Evolutionary conservation across 2,329 filamentous ascomycete species (phyloP).

Genomic region (Aspergillus sp.): DNA sequence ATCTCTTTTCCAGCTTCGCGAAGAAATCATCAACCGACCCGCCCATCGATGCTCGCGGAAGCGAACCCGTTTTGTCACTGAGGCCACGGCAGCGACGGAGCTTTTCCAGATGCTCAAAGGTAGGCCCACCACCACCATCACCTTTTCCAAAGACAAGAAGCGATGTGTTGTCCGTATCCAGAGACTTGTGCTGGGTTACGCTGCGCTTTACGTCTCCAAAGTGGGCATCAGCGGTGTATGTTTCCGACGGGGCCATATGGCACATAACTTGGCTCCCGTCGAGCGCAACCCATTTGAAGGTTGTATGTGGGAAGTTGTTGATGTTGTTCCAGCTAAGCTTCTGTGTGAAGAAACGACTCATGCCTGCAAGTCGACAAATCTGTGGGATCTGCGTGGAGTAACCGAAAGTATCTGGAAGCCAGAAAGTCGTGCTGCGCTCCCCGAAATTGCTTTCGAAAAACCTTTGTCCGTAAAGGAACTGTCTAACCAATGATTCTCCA

Average conservation of each 20-base stretch:
- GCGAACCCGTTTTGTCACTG: conserved; percentile 77
- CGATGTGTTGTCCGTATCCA: conserved; percentile 89
- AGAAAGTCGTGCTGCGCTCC: conserved; percentile 84
- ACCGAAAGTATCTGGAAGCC: conserved; percentile 97
- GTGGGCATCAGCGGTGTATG: conserved; percentile 90
- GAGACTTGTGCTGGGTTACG: conserved; percentile 87
- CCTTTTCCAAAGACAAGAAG: conserved; percentile 95
- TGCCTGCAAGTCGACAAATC: conserved; percentile 87
- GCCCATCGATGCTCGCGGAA: conserved; percentile 87
- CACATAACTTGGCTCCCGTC: conserved; percentile 96
- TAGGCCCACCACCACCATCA: conserved; percentile 92
- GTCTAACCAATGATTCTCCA: conserved; percentile 87
- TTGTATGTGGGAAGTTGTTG: conserved; percentile 97
- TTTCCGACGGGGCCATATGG: conserved; percentile 95
- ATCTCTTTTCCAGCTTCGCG: conserved; percentile 76
- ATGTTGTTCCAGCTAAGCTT: conserved; percentile 99
- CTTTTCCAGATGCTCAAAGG: conserved; percentile 92
- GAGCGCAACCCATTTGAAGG: conserved; percentile 96
- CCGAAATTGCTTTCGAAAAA: conserved; percentile 95
- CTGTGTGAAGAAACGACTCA: conserved; percentile 95
- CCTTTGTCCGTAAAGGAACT: conserved; percentile 93
- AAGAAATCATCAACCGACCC: conserved; percentile 94
- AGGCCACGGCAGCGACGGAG: conserved; percentile 88
- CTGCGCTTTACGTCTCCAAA: conserved; percentile 93
- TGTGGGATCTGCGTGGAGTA: conserved; percentile 95